Base-by-base conservation (phyloP, 805 yeast species). In the Schizosaccharomyces japonicus region DNA sequence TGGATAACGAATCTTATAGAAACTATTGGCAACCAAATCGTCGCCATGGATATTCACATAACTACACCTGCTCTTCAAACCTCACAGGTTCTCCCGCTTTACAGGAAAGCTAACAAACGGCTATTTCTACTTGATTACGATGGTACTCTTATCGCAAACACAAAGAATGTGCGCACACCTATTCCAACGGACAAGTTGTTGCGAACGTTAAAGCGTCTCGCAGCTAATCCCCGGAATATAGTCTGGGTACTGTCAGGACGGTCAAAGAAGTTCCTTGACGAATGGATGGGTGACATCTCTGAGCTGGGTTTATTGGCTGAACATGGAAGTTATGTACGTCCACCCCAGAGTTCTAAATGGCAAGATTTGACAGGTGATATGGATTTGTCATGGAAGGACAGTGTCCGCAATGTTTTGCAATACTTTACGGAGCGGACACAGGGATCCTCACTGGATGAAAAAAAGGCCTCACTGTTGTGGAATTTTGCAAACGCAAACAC, bases 391-490 rank as follows among this genome's bases (percentile, higher is more conserved):
- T 90, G 99, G 99, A 94, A 84, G 61, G 59, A 63, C n/a, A 74
- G 73, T 49, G 96, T 84, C n/a, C 74, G 75, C 48, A 76, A 74
- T 26, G 73, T 81, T 2, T 81, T 80, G 65, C 71, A 66, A 48
- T 66, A 73, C 44, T 84, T 74, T 61, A 82, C 94, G 0, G 87
- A 78, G 44, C 76, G 77, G 52, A 90, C 98, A 0, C 95, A 94
- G 1, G 95, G 95, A 5, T 70, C 95, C 1, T 71, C 71, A 53
- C 76, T 80, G 46, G 99, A 90, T 62, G 70, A 70, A 56, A 90
- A 90, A 61, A 77, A 82, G 56, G 94, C 85, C n/a, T 96, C 98
- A 1, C 63, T 90, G 47, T 87, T 95, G 1, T 90, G 99, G 99
- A 98, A 90, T 63, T 90, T 85, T 60, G 73, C 98, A 55, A 71